Conservation (phyloP, 129 eudicot genomes). For the sunflower (Helianthus annuus) region DNA sequence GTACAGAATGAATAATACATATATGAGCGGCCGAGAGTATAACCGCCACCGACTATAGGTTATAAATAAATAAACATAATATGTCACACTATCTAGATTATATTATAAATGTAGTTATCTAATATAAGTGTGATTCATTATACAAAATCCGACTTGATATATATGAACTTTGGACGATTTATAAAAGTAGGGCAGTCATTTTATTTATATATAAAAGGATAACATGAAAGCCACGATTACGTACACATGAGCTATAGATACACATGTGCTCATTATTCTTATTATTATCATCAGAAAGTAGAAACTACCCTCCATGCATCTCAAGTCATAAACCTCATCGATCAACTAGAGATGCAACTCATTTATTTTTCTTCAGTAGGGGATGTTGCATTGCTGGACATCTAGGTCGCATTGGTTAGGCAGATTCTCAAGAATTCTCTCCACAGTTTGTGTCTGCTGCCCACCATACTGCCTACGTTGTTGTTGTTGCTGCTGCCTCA, state of each 20-base stretch:
- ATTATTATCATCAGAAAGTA: neutral
- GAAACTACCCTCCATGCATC: neutral
- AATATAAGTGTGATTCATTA: too few species aligned
- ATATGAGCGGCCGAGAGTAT: too few species aligned
- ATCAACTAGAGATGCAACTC: neutral
- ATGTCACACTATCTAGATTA: too few species aligned
- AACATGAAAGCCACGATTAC: neutral
- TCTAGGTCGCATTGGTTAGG: neutral
- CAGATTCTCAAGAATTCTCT: conserved; percentile 1
- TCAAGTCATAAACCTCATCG: conserved; percentile 3
- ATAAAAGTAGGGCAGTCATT: neutral
- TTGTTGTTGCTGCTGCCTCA: neutral
- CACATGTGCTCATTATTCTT: neutral
- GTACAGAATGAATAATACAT: too few species aligned
- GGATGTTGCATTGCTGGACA: conserved; percentile 2
- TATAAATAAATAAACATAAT: too few species aligned
- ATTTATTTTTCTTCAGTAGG: neutral
- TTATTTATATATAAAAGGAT: neutral
- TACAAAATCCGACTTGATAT: too few species aligned
- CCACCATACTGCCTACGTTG: neutral
- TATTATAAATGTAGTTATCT: too few species aligned
- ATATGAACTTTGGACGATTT: too few species aligned
- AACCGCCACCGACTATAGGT: too few species aligned
- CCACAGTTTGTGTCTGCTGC: neutral
- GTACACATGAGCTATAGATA: too few species aligned